Conservation (phyloP, 2,329 filamentous ascomycete genomes). For the Alternaria incomplexa region DNA sequence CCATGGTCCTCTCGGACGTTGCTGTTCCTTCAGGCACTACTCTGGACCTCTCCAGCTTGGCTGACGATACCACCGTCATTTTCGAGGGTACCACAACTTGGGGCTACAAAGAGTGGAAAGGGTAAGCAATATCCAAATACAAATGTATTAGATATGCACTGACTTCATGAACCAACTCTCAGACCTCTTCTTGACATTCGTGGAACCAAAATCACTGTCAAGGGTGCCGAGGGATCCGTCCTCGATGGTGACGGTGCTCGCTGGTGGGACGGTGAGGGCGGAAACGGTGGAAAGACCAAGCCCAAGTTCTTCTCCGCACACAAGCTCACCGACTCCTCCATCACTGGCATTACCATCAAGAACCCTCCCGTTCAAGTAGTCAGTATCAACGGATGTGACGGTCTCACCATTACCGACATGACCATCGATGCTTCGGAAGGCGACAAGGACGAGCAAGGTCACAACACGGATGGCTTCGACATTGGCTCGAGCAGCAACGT, state of each 20-base stretch:
- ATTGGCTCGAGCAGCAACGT: slow-evolving; percentile 57
- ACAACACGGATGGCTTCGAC: slow-evolving; percentile 65
- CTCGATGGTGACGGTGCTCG: slow-evolving; percentile 63
- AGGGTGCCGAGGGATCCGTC: slow-evolving; percentile 60
- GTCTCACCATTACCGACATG: slow-evolving; percentile 56
- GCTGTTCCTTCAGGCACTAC: slow-evolving; percentile 64
- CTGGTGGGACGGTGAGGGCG: slow-evolving; percentile 59
- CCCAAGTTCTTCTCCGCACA: slow-evolving; percentile 63
- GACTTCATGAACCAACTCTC: not conserved
- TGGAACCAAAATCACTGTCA: slow-evolving; percentile 65
- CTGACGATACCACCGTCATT: slow-evolving; percentile 60
- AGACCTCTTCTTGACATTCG: slow-evolving; percentile 64
- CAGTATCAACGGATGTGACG: slow-evolving; percentile 51
- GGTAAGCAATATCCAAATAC: slow-evolving; percentile 30
- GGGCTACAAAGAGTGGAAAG: slow-evolving; percentile 69
- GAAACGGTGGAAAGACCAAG: slow-evolving; percentile 53
- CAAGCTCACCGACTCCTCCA: slow-evolving; percentile 56
- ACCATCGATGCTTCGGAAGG: slow-evolving; percentile 64
- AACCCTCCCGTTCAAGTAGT: slow-evolving; percentile 63
- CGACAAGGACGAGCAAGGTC: slow-evolving; percentile 44
- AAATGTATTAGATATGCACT: not conserved
- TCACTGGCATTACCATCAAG: slow-evolving; percentile 57
- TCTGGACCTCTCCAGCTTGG: slow-evolving; percentile 62
- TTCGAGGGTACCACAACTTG: slow-evolving; percentile 71
- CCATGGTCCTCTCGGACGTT: slow-evolving; percentile 61